Percentiles rank a stretch among this genome's conserved stretches.
phyloP scores from a whole-genome alignment of 2,329 filamentous ascomycete genomes.

The Phialophora macrospora region DNA sequence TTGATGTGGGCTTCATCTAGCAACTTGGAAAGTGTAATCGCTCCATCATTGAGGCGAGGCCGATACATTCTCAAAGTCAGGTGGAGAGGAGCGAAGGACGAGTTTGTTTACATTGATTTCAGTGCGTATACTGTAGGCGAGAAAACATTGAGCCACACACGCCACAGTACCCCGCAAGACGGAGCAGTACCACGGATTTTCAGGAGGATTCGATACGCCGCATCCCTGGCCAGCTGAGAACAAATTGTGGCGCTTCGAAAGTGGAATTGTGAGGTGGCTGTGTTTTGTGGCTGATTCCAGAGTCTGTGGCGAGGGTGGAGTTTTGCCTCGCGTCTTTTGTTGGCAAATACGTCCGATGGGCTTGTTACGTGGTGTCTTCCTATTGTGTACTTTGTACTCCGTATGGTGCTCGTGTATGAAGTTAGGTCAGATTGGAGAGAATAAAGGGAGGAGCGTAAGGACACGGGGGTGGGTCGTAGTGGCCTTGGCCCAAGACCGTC shows the following conservation, averaged over 20 bases:
- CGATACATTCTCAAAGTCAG: too few relatives aligned
- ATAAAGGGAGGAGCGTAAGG: not conserved
- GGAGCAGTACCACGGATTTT: not conserved
- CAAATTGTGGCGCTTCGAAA: not conserved
- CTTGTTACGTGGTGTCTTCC: too few relatives aligned
- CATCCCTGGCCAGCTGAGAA: not conserved
- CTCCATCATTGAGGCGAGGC: too few relatives aligned
- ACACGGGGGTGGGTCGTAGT: too few relatives aligned
- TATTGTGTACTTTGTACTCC: too few relatives aligned
- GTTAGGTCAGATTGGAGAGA: not conserved
- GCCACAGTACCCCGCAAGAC: not conserved
- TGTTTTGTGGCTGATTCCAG: constrained; percentile 10
- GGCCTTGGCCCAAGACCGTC: not conserved
- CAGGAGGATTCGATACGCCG: not conserved
- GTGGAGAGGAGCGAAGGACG: too few relatives aligned
- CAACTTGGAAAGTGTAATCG: too few relatives aligned
- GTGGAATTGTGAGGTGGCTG: not conserved
- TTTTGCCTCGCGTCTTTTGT: too few relatives aligned
- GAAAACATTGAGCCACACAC: not conserved
- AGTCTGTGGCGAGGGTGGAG: not conserved
- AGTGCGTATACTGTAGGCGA: not conserved
- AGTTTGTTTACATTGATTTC: too few relatives aligned
- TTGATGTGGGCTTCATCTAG: too few relatives aligned
- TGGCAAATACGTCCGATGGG: too few relatives aligned
- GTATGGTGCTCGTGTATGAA: too few relatives aligned